Evolutionary conservation across 768 basidiomycete species (phyloP).

Genomic region (Naganishia onofrii): DNA sequence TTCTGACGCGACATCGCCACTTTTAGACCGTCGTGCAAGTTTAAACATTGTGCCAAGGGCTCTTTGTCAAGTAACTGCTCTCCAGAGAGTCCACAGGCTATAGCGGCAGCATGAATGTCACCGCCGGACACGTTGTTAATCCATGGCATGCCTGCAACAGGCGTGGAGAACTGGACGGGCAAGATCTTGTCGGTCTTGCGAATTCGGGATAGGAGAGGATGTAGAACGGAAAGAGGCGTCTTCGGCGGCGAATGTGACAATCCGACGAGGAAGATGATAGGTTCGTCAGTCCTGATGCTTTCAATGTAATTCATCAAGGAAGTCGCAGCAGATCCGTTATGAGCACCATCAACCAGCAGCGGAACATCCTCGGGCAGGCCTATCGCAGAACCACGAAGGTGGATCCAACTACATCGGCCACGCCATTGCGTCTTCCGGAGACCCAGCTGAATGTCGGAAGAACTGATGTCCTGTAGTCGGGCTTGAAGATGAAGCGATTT

Average conservation of each 20-base stretch:
- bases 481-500: constrained; percentile 42
- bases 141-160: constrained; percentile 94
- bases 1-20: constrained; percentile 52
- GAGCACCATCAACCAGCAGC: constrained; percentile 86
- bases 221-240: constrained; percentile 67
- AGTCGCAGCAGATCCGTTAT: constrained; percentile 75
- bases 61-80: constrained; percentile 38
- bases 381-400: constrained; percentile 22
- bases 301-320: constrained; percentile 68
- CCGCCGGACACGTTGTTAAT: constrained; percentile 63
- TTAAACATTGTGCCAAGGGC: constrained; percentile 18
- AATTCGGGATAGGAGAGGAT: constrained; percentile 59
- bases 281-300: constrained; percentile 43
- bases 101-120: constrained; percentile 58
- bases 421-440: constrained; percentile 68
- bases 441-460: constrained; percentile 60
- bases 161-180: constrained; percentile 49
- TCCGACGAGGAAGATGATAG: constrained; percentile 69
- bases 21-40: constrained; percentile 58
- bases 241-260: constrained; percentile 87
- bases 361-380: constrained; percentile 45
- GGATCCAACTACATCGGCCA: constrained; percentile 70
- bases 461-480: constrained; percentile 54
- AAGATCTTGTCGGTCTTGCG: constrained; percentile 52
- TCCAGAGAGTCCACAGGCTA: constrained; percentile 54